Conservation (phyloP, 257 asterid genomes). For the Lantana camara region DNA sequence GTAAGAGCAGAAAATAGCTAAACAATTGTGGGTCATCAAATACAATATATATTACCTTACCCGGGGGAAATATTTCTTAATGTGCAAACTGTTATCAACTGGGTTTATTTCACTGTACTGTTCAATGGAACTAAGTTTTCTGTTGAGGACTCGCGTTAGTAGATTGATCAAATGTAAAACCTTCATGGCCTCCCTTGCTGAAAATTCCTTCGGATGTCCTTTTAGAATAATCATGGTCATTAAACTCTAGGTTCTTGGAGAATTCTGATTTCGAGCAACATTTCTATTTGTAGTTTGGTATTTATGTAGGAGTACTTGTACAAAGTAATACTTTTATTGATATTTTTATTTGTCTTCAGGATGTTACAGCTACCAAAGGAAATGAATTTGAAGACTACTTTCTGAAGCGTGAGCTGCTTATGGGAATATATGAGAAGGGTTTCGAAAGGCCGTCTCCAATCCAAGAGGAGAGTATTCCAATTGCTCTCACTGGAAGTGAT, state of each 20-base stretch:
- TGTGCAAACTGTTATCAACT: constrained; percentile 1
- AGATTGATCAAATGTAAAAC: neutral
- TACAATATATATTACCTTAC: neutral
- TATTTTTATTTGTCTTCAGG: constrained; percentile 41
- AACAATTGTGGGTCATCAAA: neutral
- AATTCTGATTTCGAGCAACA: constrained; percentile 1
- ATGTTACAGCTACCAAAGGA: constrained; percentile 88
- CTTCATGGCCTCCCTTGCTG: neutral
- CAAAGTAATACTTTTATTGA: neutral
- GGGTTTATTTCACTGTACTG: neutral
- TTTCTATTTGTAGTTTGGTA: constrained; percentile 5
- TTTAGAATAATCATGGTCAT: neutral
- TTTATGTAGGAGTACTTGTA: constrained; percentile 3
- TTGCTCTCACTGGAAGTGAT: constrained; percentile 81
- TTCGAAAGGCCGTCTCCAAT: constrained; percentile 84
- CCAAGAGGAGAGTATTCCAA: constrained; percentile 88
- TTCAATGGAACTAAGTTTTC: neutral
- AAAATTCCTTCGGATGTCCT: neutral
- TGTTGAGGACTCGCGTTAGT: neutral
- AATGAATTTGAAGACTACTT: constrained; percentile 88
- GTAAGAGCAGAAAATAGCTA: neutral
- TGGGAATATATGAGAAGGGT: constrained; percentile 90
- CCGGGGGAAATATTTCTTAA: neutral
- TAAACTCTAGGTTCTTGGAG: constrained; percentile 2
- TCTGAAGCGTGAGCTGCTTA: constrained; percentile 78